Evolutionary conservation across 2,329 filamentous ascomycete genomes (phyloP).

Genomic region (Tolypocladium nubicola): DNA sequence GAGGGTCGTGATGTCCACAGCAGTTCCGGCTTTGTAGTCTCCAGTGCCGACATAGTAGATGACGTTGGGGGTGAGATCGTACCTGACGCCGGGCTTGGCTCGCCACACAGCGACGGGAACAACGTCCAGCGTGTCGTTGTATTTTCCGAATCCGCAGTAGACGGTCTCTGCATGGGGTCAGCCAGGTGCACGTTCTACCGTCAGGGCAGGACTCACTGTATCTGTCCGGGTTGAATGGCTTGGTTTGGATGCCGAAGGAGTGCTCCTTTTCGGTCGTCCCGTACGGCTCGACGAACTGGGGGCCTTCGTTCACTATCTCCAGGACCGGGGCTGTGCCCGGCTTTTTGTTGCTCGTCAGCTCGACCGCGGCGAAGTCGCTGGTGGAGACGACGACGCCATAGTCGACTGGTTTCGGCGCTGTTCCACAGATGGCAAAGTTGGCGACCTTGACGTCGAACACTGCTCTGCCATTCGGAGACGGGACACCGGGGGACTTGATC

Average conservation of each 20-base stretch:
- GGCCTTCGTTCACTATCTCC: not conserved
- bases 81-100: not conserved
- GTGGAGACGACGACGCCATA: not conserved
- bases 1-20: not conserved
- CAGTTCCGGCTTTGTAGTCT: not conserved
- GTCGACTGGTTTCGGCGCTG: not conserved
- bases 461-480: not conserved
- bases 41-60: not conserved
- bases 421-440: not conserved
- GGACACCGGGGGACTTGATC: not conserved
- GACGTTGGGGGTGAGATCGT: not conserved
- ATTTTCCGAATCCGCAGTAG: not conserved
- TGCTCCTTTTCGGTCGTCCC: not conserved
- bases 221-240: not conserved
- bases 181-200: not conserved
- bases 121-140: not conserved
- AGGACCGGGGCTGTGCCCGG: not conserved
- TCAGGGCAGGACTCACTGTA: not conserved
- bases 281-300: not conserved
- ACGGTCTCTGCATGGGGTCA: not conserved
- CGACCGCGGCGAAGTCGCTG: not conserved
- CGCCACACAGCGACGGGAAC: not conserved
- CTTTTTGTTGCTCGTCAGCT: not conserved
- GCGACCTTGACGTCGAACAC: not conserved
- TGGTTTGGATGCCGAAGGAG: not conserved